Percentiles rank a stretch among this genome's conserved stretches.
These are phyloP conservation scores for Pyricularia grisea DNA, from an alignment of 2,329 filamentous ascomycete species.

Conservation along the genomic window DNA sequence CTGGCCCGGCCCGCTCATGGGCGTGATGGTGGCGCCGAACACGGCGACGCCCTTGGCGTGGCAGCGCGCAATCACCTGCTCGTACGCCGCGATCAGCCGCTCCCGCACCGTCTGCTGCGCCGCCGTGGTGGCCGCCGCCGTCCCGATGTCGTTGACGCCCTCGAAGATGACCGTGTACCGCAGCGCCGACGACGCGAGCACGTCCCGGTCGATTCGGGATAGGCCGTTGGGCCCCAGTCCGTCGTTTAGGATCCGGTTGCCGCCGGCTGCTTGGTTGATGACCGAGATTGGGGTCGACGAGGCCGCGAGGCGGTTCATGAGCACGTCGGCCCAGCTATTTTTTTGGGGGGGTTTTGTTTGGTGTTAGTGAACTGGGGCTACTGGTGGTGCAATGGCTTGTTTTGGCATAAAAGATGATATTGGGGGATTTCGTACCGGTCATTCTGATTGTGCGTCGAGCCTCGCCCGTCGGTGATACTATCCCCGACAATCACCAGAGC, in stretches of 20 bases:
- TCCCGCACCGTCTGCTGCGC: constrained; percentile 31
- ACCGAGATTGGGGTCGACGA: constrained; percentile 34
- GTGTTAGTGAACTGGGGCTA: not conserved
- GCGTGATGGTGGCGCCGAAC: constrained; percentile 44
- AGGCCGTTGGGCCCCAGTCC: constrained; percentile 54
- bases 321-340: constrained; percentile 15
- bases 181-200: constrained; percentile 46
- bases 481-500: constrained; percentile 53
- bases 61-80: constrained; percentile 43
- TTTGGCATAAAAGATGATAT: not conserved
- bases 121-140: constrained; percentile 20
- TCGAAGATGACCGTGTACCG: constrained; percentile 57
- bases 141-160: constrained; percentile 61
- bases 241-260: constrained; percentile 54
- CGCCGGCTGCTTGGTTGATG: constrained; percentile 58
- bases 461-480: constrained; percentile 56
- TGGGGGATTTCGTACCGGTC: constrained; percentile 20
- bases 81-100: constrained; percentile 41
- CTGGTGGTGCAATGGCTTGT: constrained; percentile 7
- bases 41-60: constrained; percentile 42
- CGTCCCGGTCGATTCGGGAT: constrained; percentile 53
- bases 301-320: constrained; percentile 40
- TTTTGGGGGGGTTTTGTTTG: not conserved
- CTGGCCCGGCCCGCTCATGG: constrained; percentile 33
- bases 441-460: constrained; percentile 48